Percentiles rank a stretch among this genome's conserved stretches.
phyloP scores from a whole-genome alignment of 257 asterid genomes.

The Prunella vulgaris region DNA sequence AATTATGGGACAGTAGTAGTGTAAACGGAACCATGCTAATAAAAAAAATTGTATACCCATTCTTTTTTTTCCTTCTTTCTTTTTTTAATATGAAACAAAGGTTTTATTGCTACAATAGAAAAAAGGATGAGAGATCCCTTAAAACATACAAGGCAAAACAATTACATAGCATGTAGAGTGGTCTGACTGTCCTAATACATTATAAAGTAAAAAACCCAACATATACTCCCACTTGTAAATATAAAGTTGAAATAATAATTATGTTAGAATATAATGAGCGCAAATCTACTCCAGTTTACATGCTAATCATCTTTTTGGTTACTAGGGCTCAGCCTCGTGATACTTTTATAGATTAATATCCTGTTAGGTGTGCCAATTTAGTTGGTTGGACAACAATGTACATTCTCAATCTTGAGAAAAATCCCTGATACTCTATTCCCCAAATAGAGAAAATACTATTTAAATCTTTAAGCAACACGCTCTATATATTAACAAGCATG shows the following conservation, averaged over 20 bases:
- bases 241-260: neutral
- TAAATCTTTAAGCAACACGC: neutral
- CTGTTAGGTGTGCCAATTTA: neutral
- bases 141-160: too few species aligned
- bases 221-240: neutral
- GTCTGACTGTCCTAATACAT: too few species aligned
- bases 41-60: neutral
- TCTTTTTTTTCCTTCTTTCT: too few species aligned
- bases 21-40: neutral
- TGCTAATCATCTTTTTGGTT: neutral
- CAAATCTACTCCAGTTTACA: neutral
- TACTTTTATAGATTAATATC: neutral
- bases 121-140: too few species aligned
- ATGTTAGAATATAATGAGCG: neutral
- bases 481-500: neutral
- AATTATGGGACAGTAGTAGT: neutral
- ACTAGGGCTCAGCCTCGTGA: neutral
- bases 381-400: neutral
- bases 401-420: neutral
- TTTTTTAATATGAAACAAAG: too few species aligned
- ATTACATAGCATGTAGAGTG: too few species aligned
- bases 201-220: too few species aligned
- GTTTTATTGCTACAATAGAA: too few species aligned
- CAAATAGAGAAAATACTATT: neutral
- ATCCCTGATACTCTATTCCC: neutral